Evolutionary conservation across 148 eudicot species (phyloP).

Genomic region (Cornus suecica): DNA sequence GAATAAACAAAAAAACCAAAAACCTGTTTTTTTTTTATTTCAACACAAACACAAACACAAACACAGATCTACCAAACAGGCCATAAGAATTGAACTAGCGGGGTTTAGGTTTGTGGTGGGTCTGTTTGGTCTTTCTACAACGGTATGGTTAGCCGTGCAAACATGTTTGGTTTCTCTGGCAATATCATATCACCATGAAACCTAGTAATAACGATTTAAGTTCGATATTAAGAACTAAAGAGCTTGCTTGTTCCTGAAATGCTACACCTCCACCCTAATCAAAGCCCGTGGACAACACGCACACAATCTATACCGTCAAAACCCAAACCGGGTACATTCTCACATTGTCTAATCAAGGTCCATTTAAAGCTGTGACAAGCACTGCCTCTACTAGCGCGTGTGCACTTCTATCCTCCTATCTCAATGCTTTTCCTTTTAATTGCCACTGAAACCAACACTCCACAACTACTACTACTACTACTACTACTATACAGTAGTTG

Average conservation of each 20-base stretch:
- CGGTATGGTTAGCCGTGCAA: too few relatives aligned
- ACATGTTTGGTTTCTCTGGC: too few relatives aligned
- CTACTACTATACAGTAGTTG: neutral
- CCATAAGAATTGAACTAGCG: too few relatives aligned
- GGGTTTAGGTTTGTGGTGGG: too few relatives aligned
- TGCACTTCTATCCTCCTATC: neutral
- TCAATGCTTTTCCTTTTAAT: conserved; percentile 11
- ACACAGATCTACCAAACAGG: too few relatives aligned
- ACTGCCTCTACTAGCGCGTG: too few relatives aligned
- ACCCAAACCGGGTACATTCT: neutral
- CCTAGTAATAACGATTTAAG: neutral
- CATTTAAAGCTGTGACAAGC: neutral
- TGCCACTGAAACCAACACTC: conserved; percentile 5
- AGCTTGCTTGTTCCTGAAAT: neutral
- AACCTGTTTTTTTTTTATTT: too few relatives aligned
- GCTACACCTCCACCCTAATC: neutral
- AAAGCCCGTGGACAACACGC: neutral
- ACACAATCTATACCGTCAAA: neutral
- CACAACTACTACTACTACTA: neutral
- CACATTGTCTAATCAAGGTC: neutral
- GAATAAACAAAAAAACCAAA: too few relatives aligned
- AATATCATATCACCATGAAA: too few relatives aligned
- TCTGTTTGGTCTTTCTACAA: too few relatives aligned
- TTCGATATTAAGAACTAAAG: neutral
- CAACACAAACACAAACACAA: too few relatives aligned